Conservation (phyloP, 2,329 filamentous ascomycete genomes). For the Tolypocladium cylindrosporum region DNA sequence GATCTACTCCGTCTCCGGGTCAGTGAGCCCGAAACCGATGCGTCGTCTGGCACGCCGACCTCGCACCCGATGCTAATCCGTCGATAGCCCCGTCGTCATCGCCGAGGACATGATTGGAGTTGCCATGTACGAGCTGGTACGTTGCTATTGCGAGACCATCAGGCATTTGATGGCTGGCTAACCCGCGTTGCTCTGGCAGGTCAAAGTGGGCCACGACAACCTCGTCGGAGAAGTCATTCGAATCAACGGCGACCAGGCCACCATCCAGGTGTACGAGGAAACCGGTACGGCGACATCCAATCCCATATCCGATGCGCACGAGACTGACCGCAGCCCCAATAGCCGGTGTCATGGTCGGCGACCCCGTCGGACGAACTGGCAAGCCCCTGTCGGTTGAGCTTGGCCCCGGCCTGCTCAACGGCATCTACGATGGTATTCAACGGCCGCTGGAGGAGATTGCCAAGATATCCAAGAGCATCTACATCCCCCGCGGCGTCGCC, state of each 20-base stretch:
- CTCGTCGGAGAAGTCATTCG: conserved; percentile 97
- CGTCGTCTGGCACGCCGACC: background rate
- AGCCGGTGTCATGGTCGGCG: conserved; percentile 93
- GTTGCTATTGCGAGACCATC: conserved; percentile 15
- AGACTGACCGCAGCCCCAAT: conserved; percentile 2
- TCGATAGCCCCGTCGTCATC: conserved; percentile 72
- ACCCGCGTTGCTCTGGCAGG: conserved; percentile 35
- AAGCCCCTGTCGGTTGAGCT: conserved; percentile 97
- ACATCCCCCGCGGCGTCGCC: conserved; percentile 90
- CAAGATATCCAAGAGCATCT: conserved; percentile 73
- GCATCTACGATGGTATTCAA: conserved; percentile 99
- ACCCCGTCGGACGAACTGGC: conserved; percentile 81
- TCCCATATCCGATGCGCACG: background rate
- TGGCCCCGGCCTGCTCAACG: conserved; percentile 93
- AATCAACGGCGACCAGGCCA: conserved; percentile 90
- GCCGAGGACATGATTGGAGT: conserved; percentile 98
- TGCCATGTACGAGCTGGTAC: conserved; percentile 98
- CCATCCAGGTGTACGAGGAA: conserved; percentile 98
- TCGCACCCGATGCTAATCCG: conserved; percentile 9
- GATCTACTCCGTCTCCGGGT: conserved; percentile 55
- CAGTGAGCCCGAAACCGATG: conserved; percentile 18
- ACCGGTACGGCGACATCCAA: conserved; percentile 54
- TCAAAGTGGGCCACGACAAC: conserved; percentile 83
- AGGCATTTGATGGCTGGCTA: background rate
- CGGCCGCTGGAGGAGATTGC: conserved; percentile 83